Evolutionary conservation across 2,329 filamentous ascomycete species (phyloP), one percentile per base, ranked within the genome.

Genomic region (Chrysoporthe cubensis): DNA sequence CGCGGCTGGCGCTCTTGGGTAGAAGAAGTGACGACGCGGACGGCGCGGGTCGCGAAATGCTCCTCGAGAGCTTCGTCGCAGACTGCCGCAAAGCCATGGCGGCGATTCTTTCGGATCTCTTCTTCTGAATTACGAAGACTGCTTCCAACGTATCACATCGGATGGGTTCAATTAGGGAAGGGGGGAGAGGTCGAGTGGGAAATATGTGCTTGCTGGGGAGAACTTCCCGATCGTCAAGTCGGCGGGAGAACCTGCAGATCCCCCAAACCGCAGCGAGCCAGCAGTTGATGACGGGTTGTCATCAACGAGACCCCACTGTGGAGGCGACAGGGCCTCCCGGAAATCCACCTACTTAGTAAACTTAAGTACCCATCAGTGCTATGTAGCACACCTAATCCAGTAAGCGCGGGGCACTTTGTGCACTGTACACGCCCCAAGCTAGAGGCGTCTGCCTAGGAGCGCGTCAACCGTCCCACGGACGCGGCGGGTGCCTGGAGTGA

Each of bases 81-180:
- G 79, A 78, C 67, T 79, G 79, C 69, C 80, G 78, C 67, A 82
- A 70, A 50, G 80, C 77, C 81, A 61, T 58, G 61, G 46, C 54
- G 69, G 62, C 66, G 66, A 70, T 72, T 60, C 34, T 61, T 50
- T 46, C 58, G 50, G 13, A 3, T n/a, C 56, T 37, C 34, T 26
- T 40, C 37, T 40, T 40, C 21, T 43, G 14, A 50, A 46, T 16
- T 4, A 46, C 44, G 18, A 9, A 40, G 16, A 2, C 16, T 57
- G 16, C 16, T 40, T 5, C 2, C 6, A 37, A 4, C n/a, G 0
- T 37, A 16, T 32, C 26, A 61, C 59, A 16, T 44, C 14, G 21
- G 18, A 46, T 61, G 43, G 13, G 11, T 14, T 11, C 11, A 16
- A 13, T 46, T 3, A 44, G 34, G 21, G 6, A 34, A 9, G 7